Percentiles rank a stretch among this genome's conserved stretches.
Evolutionary conservation across 345 rosid species (phyloP).

Genomic region (Eucalyptus paniculata): DNA sequence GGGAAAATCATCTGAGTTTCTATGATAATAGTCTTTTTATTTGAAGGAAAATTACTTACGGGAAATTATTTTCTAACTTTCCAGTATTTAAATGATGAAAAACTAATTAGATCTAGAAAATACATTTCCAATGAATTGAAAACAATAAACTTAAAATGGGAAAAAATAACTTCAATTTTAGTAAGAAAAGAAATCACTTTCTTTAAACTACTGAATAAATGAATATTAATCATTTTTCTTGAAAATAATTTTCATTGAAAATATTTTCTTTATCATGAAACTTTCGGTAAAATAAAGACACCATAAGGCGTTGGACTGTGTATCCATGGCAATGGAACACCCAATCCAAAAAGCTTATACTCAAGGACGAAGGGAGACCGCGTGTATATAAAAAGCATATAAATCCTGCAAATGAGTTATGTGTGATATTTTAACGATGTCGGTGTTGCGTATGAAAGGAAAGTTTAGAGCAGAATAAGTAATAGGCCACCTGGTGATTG

Average conservation of each 20-base stretch:
- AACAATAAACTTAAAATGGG: background rate
- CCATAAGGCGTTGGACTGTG: rapidly evolving
- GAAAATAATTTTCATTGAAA: too few relatives aligned
- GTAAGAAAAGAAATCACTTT: too few relatives aligned
- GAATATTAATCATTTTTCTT: too few relatives aligned
- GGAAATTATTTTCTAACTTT: too few relatives aligned
- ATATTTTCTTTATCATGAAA: background rate
- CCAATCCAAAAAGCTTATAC: background rate
- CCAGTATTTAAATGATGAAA: too few relatives aligned
- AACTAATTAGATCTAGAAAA: background rate
- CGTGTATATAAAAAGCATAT: rapidly evolving
- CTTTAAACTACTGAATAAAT: too few relatives aligned
- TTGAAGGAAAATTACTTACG: background rate
- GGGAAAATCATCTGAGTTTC: background rate
- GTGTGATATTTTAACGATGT: too few relatives aligned
- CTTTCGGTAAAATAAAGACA: too few relatives aligned
- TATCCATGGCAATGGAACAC: background rate
- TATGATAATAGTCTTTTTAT: background rate
- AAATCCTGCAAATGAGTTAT: rapidly evolving
- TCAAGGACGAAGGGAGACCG: rapidly evolving
- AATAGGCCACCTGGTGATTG: background rate
- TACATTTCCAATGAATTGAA: background rate
- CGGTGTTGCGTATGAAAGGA: background rate
- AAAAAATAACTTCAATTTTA: background rate
- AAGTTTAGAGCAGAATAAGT: background rate